phyloP scores from a whole-genome alignment of 495 filamentous ascomycete genomes.

The Oleoguttula mirabilis region DNA sequence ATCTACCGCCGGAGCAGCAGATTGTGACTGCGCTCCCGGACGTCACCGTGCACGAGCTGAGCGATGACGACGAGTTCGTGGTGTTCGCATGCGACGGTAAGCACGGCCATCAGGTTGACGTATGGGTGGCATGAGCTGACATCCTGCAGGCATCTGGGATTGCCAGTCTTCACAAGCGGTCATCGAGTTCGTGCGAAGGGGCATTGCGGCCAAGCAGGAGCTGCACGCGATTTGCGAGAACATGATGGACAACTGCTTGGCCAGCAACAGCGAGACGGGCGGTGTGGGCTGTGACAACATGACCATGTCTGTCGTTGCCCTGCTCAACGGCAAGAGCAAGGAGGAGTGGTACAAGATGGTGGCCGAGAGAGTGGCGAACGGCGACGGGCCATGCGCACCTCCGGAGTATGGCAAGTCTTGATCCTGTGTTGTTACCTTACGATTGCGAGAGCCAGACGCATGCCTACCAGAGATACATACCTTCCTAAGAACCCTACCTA shows the following conservation, averaged over 20 bases:
- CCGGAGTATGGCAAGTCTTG: conserved; percentile 94
- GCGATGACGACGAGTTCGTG: conserved; percentile 90
- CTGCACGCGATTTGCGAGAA: conserved; percentile 93
- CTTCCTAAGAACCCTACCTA: too few relatives aligned
- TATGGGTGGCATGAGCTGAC: too few relatives aligned
- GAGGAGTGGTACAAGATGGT: conserved; percentile 97
- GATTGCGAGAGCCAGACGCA: too few relatives aligned
- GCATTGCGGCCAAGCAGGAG: conserved; percentile 89
- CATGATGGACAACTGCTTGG: conserved; percentile 99
- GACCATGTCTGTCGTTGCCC: conserved; percentile 87
- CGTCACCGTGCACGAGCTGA: conserved; percentile 77
- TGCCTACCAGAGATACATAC: too few relatives aligned
- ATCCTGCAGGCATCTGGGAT: conserved; percentile 81
- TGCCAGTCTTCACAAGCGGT: conserved; percentile 97
- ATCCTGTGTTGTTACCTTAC: conserved; percentile 25
- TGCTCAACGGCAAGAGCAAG: conserved; percentile 81
- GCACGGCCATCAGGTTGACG: conserved; percentile 25
- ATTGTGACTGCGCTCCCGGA: conserved; percentile 96
- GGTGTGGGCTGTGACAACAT: conserved; percentile 99
- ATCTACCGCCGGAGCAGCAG: conserved; percentile 89
- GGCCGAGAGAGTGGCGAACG: conserved; percentile 83
- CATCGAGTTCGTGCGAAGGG: conserved; percentile 88
- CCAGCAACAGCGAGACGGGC: conserved; percentile 92
- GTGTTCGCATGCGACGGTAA: conserved; percentile 94
- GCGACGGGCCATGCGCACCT: conserved; percentile 96